These are phyloP conservation scores for grape (Vitis vinifera) DNA, from an alignment of 164 flowering plant genomes.

Conservation along the genomic window DNA sequence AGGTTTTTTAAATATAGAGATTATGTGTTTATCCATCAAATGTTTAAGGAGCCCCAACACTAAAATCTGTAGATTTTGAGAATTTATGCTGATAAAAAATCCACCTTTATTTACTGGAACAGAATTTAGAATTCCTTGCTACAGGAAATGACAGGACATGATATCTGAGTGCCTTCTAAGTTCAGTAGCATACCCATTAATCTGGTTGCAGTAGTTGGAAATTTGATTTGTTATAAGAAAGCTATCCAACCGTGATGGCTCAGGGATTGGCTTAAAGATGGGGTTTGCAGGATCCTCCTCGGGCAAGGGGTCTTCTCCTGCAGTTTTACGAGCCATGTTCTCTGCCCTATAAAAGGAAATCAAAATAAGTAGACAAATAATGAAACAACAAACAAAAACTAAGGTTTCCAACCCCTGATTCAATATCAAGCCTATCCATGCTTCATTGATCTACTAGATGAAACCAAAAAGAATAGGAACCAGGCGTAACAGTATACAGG, in stretches of 20 bases:
- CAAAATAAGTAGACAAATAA: neutral
- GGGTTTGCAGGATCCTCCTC: conserved; percentile 97
- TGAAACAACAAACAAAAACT: neutral
- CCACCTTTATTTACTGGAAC: neutral
- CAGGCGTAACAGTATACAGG: too few relatives aligned
- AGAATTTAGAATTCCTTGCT: neutral
- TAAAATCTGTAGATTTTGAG: neutral
- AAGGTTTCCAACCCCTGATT: neutral
- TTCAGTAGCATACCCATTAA: conserved; percentile 72
- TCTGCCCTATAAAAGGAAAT: conserved; percentile 54
- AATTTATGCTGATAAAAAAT: neutral
- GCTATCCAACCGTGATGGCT: conserved; percentile 93
- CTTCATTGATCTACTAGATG: neutral
- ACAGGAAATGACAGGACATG: too few relatives aligned
- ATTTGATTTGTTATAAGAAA: conserved; percentile 67
- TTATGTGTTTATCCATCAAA: neutral
- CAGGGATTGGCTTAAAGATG: conserved; percentile 85
- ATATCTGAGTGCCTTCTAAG: neutral
- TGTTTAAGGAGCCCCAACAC: neutral
- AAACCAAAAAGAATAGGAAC: too few relatives aligned
- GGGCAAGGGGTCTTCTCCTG: conserved; percentile 95
- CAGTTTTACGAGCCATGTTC: conserved; percentile 84
- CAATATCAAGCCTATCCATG: neutral
- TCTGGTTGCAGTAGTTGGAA: conserved; percentile 88
- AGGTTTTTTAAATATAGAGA: too few relatives aligned